A percentile compares a stretch with the other conserved stretches of the same genome.
Conservation (phyloP, 345 rosid species). For the Hibiscus trionum region DNA sequence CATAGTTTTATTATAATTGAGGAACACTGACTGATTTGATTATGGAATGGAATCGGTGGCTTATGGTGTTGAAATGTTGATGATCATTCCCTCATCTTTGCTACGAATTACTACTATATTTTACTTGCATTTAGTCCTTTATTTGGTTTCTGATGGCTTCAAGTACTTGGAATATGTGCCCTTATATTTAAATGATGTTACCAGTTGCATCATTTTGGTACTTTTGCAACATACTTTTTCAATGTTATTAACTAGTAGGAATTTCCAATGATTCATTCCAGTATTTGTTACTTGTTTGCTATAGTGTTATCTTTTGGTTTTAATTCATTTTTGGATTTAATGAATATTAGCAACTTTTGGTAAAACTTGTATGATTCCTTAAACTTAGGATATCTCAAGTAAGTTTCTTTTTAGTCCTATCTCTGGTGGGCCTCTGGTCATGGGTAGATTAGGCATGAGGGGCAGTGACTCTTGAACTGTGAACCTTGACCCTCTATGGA, state of each 20-base stretch:
- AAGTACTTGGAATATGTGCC: background rate
- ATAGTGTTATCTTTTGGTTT: background rate
- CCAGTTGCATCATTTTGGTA: background rate
- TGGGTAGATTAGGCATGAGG: background rate
- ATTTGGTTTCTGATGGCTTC: background rate
- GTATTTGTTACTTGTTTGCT: background rate
- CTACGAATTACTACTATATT: background rate
- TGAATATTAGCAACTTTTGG: background rate
- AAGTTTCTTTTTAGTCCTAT: background rate
- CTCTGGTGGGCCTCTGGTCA: background rate
- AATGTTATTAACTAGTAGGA: background rate
- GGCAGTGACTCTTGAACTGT: background rate
- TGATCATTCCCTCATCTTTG: background rate
- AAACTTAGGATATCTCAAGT: background rate
- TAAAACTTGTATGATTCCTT: background rate
- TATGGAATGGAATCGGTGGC: background rate
- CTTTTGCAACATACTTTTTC: background rate
- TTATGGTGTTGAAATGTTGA: background rate
- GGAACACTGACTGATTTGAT: background rate
- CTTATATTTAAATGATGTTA: background rate
- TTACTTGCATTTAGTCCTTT: background rate
- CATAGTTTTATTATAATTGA: background rate
- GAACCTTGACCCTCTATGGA: background rate
- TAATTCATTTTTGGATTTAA: background rate
- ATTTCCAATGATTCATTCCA: background rate